Base-by-base conservation (phyloP, 495 filamentous ascomycete genomes). In the Parathielavia appendiculata region DNA sequence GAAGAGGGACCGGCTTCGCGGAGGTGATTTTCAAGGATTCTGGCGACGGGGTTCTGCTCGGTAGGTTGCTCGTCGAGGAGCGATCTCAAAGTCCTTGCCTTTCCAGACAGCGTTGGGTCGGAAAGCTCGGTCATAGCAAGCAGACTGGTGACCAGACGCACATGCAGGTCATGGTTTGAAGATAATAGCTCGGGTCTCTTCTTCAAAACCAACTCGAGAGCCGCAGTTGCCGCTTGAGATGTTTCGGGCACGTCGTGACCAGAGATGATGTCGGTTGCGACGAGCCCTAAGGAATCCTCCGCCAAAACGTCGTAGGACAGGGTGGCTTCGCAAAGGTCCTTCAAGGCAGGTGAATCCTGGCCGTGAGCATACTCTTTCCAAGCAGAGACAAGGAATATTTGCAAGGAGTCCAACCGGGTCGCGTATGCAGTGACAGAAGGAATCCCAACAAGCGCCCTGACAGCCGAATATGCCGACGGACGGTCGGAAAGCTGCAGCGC, bases 101-200 rank as follows among this genome's bases (percentile, higher is more conserved):
- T 70, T 7, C 64, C 62, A 9, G 70, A 61, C 2, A 70, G 38
- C 0, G 50, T 50, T 20, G 61, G 40, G 51, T 73, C 71, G 7
- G 72, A 69, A 8, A 73, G 58, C 58, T 81, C 77, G 10, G 73
- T 75, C 14, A 81, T 41, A 3, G 72, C 71, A 1, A 82, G 61
- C 0, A 82, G 65, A 12, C 64, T 73, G 0, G 76, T 70, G 26
- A 79, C 69, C 8, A 81, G 58, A 2, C 48, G 59, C 26, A 81
- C 69, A 56, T 77, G 73, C 7, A 64, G 46, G 22, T 63, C 67
- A 0, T 70, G 56, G 17, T 76, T 67, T 16, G 68, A 56, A 0
- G 65, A 49, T 4, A 78, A 54, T 5, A 78, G 32, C 14, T 63
- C 64, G 12, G 73, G 70, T 14, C 62, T 66, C 47, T 70, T 71